Percentiles rank a stretch among this genome's conserved stretches.
Evolutionary conservation across 108 stramenopile genomes (phyloP).

Genomic region (Cyclotella distinguenda): DNA sequence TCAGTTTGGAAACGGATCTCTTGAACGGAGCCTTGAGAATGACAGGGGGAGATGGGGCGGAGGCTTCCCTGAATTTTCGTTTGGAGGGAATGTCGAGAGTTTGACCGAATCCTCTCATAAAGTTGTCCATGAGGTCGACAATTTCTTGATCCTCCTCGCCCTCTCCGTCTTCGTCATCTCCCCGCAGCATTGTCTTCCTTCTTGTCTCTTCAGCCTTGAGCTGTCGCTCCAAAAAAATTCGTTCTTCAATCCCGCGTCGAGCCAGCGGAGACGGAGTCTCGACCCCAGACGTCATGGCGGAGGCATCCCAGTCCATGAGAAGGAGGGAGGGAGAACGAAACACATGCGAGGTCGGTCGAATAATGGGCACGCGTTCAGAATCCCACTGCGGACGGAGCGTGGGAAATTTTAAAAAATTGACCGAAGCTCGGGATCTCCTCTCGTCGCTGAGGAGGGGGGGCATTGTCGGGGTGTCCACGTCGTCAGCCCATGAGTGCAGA

Average conservation of each 20-base stretch:
- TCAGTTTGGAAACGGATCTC: slow-evolving; percentile 5
- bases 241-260: slow-evolving; percentile 16
- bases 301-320: background rate
- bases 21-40: slow-evolving; percentile 15
- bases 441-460: too few relatives aligned
- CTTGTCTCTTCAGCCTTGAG: slow-evolving; percentile 7
- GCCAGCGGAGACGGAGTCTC: slow-evolving; percentile 15
- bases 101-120: background rate
- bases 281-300: slow-evolving; percentile 1
- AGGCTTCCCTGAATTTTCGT: background rate
- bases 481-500: too few relatives aligned
- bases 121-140: slow-evolving; percentile 9
- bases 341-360: too few relatives aligned
- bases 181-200: background rate
- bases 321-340: slow-evolving; percentile 10
- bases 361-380: too few relatives aligned
- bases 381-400: slow-evolving; percentile 1
- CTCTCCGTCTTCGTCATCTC: background rate
- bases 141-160: slow-evolving; percentile 2
- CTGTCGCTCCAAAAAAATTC: slow-evolving; percentile 19
- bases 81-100: background rate
- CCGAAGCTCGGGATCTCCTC: too few relatives aligned
- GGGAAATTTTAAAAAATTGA: too few relatives aligned
- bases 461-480: too few relatives aligned
- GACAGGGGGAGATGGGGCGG: slow-evolving; percentile 4